Conservation (phyloP, 306 rosid species). For the Prunus dulcis region DNA sequence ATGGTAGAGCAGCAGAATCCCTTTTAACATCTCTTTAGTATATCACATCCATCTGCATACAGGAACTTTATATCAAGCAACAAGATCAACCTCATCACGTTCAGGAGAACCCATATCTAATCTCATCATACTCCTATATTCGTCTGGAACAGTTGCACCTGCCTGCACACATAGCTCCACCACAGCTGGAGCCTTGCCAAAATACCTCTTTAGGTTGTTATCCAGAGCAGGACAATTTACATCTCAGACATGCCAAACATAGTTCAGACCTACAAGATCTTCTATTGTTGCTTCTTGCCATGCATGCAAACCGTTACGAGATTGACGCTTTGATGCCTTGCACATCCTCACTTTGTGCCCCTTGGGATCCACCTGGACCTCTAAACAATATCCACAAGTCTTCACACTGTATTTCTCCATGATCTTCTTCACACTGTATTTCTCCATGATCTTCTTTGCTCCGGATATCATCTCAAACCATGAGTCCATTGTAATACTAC, state of each 20-base stretch:
- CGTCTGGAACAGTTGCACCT: slow-evolving; percentile 68
- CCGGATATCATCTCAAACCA: slow-evolving; percentile 79
- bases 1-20: neutral
- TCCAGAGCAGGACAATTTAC: slow-evolving; percentile 46
- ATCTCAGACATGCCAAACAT: slow-evolving; percentile 85
- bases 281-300: slow-evolving; percentile 86
- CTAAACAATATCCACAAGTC: slow-evolving; percentile 84
- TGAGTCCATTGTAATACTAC: slow-evolving; percentile 48
- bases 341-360: slow-evolving; percentile 93
- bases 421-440: too few relatives aligned
- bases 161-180: slow-evolving; percentile 87
- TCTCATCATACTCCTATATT: slow-evolving; percentile 80
- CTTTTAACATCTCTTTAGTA: neutral
- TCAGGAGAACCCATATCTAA: slow-evolving; percentile 73
- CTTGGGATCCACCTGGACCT: slow-evolving; percentile 81
- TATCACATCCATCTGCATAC: slow-evolving; percentile 4
- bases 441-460: too few relatives aligned
- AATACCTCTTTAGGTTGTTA: slow-evolving; percentile 77
- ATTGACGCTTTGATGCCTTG: slow-evolving; percentile 79
- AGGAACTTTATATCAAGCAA: slow-evolving; percentile 37
- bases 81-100: slow-evolving; percentile 76
- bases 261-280: slow-evolving; percentile 64
- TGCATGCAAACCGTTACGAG: slow-evolving; percentile 83
- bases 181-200: slow-evolving; percentile 88
- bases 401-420: slow-evolving; percentile 67